These are phyloP conservation scores for Penicillium sp. DNA, from an alignment of 2,329 filamentous ascomycete genomes.

Conservation along the genomic window DNA sequence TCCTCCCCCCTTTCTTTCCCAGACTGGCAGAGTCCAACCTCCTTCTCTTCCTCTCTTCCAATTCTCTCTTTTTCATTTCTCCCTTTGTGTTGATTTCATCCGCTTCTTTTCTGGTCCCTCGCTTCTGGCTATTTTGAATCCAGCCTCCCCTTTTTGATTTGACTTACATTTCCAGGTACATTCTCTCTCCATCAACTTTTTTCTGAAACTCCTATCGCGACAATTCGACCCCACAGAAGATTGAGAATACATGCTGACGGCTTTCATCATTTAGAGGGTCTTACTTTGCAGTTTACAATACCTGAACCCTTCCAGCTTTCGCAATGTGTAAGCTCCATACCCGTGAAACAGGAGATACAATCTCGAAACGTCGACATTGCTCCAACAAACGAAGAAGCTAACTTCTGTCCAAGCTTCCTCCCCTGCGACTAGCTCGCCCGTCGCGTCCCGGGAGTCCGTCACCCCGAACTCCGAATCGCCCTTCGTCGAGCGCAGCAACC, in stretches of 20 bases:
- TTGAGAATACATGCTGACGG: conserved; percentile 12
- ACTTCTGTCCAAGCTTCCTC: conserved; percentile 34
- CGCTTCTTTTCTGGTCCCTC: conserved; percentile 23
- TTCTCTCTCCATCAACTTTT: conserved; percentile 8
- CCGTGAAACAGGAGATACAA: neutral
- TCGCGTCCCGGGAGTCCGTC: conserved; percentile 37
- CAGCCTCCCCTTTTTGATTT: conserved; percentile 12
- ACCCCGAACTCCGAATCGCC: conserved; percentile 49
- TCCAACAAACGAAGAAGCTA: conserved; percentile 16
- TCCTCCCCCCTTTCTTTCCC: conserved; percentile 36
- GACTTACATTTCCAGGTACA: conserved; percentile 18
- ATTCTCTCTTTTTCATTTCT: conserved; percentile 28
- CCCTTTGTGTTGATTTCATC: conserved; percentile 15
- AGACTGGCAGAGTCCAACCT: conserved; percentile 21
- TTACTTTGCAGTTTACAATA: conserved; percentile 22
- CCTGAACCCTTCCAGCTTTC: conserved; percentile 24
- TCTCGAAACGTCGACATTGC: neutral
- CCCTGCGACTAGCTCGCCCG: conserved; percentile 32
- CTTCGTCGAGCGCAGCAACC: conserved; percentile 56
- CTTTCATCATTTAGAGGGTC: conserved; percentile 29
- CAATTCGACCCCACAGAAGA: conserved; percentile 12
- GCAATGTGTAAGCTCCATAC: conserved; percentile 40
- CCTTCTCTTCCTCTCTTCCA: conserved; percentile 22
- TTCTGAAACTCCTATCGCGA: conserved; percentile 15
- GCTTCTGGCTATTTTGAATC: conserved; percentile 15